Base-by-base conservation (phyloP, 768 basidiomycete genomes). In the Mycena filopes region DNA sequence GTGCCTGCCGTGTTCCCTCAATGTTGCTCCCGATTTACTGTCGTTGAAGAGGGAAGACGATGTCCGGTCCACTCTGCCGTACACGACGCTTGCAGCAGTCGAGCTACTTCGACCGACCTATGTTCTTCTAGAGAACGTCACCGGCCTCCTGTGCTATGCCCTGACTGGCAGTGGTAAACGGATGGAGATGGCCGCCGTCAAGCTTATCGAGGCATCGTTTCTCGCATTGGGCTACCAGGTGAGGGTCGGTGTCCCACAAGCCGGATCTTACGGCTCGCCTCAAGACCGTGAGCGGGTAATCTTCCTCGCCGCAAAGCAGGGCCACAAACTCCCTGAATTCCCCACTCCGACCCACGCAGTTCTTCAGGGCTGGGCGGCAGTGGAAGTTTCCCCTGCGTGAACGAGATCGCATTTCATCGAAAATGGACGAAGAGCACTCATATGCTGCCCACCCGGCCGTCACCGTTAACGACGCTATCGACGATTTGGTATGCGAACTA, bases 91-190 rank as follows among this genome's bases (percentile, higher is more conserved):
- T 10, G 78, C 81, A 2, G 84, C 79, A 49, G 83, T 83, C 20
- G 85, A 86, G 57, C 78, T 80, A 56, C 86, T 86, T 48, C 72
- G 76, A 45, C 85, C 85, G 0, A 68, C 62, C 29, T 84, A 78
- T 58, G 73, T 86, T 47, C 76, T 86, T 10, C 70, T 86, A 25
- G 85, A 86, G 66, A 86, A 86, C 65, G 85, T 86, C n/a, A 69
- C 71, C 20, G 84, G 85, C 7, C 69, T 86, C 29, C 66, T 86
- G 18, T 66, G 66, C 33, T 78, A 80, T 67, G 71, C 71, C 5
- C 67, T 82, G 9, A 71, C 73, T 45, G 74, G 73, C 43, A 28
- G 28, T 10, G 72, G 59, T 41, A 51, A 26, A 70, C 71, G 15
- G 28, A 54, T 48, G 54, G 63, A n/a, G 65, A 73, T 48, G 71